phyloP scores from a whole-genome alignment of 129 eudicot species.

The Artemisia argyi region DNA sequence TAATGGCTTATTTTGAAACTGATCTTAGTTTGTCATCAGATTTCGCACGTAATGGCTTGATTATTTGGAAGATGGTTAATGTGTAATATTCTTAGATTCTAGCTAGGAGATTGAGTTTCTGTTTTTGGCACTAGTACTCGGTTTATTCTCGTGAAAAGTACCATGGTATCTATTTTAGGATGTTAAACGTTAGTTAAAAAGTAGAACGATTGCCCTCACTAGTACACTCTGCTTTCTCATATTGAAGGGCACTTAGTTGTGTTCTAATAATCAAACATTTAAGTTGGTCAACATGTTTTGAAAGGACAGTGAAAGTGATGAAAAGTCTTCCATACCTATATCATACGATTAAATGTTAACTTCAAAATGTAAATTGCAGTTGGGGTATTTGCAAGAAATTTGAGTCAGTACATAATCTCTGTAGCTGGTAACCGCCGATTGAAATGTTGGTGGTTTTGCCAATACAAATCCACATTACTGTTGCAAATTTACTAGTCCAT shows the following conservation, averaged over 20 bases:
- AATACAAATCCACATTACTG: too few relatives aligned
- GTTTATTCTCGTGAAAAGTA: not conserved
- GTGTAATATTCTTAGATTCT: not conserved
- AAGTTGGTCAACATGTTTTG: too few relatives aligned
- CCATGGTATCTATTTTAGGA: not conserved
- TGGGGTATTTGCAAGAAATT: not conserved
- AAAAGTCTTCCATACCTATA: too few relatives aligned
- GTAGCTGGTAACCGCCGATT: too few relatives aligned
- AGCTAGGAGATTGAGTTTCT: not conserved
- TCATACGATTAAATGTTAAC: not conserved
- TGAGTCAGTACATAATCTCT: not conserved
- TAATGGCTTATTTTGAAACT: too few relatives aligned
- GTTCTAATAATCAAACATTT: too few relatives aligned
- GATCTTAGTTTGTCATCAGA: not conserved
- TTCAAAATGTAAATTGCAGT: not conserved
- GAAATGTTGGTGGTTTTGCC: too few relatives aligned
- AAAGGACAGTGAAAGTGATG: too few relatives aligned
- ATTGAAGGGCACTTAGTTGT: too few relatives aligned
- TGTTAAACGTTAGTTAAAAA: constrained; percentile 3
- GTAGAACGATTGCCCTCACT: not conserved
- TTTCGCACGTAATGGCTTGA: not conserved
- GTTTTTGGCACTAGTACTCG: not conserved
- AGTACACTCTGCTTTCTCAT: too few relatives aligned
- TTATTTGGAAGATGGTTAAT: not conserved
- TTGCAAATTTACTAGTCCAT: too few relatives aligned